phyloP scores from a whole-genome alignment of 805 yeast genomes.

The Sugiyamaella americana region DNA sequence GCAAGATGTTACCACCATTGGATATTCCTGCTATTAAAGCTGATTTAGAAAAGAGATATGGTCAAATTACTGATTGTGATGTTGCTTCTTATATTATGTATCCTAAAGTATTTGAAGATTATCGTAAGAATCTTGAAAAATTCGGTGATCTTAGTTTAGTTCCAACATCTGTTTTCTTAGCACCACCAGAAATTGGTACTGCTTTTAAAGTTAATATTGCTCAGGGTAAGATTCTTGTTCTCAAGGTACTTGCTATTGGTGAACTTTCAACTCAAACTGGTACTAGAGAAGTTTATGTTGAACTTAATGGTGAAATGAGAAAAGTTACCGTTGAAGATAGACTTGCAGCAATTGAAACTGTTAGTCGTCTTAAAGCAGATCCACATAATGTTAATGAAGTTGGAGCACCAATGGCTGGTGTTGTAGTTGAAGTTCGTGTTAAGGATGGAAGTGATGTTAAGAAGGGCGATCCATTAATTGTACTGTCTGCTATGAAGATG shows the following conservation, averaged over 20 bases:
- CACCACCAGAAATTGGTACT: constrained; percentile 82
- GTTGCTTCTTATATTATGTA: constrained; percentile 96
- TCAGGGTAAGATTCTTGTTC: constrained; percentile 87
- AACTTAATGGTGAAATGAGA: constrained; percentile 97
- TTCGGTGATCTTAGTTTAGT: constrained; percentile 91
- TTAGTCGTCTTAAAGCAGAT: constrained; percentile 87
- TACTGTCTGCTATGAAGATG: constrained; percentile 98
- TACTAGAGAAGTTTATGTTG: constrained; percentile 92
- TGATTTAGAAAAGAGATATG: constrained; percentile 73
- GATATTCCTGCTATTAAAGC: constrained; percentile 65
- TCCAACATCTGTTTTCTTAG: constrained; percentile 86
- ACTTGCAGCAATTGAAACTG: constrained; percentile 75
- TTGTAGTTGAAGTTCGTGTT: constrained; percentile 88
- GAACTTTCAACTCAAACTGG: constrained; percentile 82
- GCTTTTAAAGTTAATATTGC: constrained; percentile 86
- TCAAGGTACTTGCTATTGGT: constrained; percentile 89
- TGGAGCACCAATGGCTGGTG: constrained; percentile 99
- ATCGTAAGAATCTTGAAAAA: constrained; percentile 62
- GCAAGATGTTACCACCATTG: constrained; percentile 79
- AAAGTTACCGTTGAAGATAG: constrained; percentile 89
- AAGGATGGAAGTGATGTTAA: constrained; percentile 82
- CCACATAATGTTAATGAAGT: constrained; percentile 81
- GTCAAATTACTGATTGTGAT: constrained; percentile 75
- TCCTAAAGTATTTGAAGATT: constrained; percentile 94
- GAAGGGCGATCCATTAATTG: constrained; percentile 95